Base-by-base conservation (phyloP, 140 eudicot species). In the Flaveria floridana region DNA sequence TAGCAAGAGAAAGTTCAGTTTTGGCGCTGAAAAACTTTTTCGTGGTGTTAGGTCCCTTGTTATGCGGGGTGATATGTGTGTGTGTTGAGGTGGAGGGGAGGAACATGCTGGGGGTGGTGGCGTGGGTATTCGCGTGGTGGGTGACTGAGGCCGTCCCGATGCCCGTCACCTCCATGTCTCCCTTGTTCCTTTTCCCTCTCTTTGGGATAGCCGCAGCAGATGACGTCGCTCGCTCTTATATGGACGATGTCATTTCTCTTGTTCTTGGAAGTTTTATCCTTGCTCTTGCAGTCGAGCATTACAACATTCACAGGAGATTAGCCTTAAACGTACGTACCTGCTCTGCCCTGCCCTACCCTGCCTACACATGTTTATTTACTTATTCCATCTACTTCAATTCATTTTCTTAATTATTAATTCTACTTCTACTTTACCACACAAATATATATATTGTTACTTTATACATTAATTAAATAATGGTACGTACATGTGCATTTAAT, bases 141-240 rank as follows among this genome's bases (percentile, higher is more conserved):
- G 71, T 89, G 10, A 92, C 98, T 16, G 95, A 89, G 92, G 95
- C 98, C 10, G 96, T 92, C 41, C 98, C 98, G 52, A 92, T 89
- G 98, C 98, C 98, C 4, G 62, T 92, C 48, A 87, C 98, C 14
- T 92, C 98, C 70, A 89, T 92, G 98, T 76, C 98, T 16, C 98
- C 98, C 44, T 80, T 92, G 21, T 92, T 92, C 69, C 90, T 92
- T 5, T 89, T 92, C 66, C 98, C 98, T 3, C 46, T 92, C 0
- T 86, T 92, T 42, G 98, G 98, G 2, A 92, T 92, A 11, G 66
- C 95, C 0, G 1, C 87, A 3, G 89, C 98, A 7, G 98, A 92
- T 57, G 91, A 84, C 12, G 98, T 92, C 15, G 98, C 98, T 2
- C 66, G 75, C 7, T 73, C 92, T 8, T 92, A 92, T 77, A 87